A percentile compares a stretch with the other conserved stretches of the same genome.
phyloP scores from a whole-genome alignment of 1,139 yeast genomes.

The Pneumocystis wakefieldiae region DNA sequence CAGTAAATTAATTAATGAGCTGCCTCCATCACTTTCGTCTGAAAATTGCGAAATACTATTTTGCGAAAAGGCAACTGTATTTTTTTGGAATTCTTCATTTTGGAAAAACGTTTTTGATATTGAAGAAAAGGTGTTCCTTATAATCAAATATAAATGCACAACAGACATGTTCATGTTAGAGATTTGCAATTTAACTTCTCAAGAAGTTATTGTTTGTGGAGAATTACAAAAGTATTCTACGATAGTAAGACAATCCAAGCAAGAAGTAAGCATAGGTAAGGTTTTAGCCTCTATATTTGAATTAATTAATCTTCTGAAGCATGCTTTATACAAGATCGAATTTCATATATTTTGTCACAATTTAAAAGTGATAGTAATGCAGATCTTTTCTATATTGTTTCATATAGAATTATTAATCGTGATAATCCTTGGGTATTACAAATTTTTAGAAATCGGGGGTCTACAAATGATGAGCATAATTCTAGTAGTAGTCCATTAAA shows the following conservation, averaged over 20 bases:
- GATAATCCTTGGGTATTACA: neutral
- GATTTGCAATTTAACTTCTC: neutral
- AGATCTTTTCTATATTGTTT: neutral
- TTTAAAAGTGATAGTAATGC: neutral
- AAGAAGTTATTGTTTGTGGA: neutral
- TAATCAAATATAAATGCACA: neutral
- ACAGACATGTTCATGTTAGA: neutral
- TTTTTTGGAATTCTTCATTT: neutral
- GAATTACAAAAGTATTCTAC: neutral
- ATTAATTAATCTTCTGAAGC: neutral
- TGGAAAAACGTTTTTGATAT: neutral
- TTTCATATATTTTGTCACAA: neutral
- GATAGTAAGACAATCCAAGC: neutral
- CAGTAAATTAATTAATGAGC: neutral
- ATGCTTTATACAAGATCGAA: neutral
- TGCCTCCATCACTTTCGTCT: neutral
- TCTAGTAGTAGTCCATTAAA: neutral
- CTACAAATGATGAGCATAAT: neutral
- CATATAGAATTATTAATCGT: neutral
- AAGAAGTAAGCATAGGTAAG: neutral
- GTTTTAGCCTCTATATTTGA: neutral
- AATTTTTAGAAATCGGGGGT: neutral
- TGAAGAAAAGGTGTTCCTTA: neutral
- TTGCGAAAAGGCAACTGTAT: neutral
- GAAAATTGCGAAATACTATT: neutral